phyloP scores from a whole-genome alignment of 352 stramenopile species.

The Globisporangium polare region DNA sequence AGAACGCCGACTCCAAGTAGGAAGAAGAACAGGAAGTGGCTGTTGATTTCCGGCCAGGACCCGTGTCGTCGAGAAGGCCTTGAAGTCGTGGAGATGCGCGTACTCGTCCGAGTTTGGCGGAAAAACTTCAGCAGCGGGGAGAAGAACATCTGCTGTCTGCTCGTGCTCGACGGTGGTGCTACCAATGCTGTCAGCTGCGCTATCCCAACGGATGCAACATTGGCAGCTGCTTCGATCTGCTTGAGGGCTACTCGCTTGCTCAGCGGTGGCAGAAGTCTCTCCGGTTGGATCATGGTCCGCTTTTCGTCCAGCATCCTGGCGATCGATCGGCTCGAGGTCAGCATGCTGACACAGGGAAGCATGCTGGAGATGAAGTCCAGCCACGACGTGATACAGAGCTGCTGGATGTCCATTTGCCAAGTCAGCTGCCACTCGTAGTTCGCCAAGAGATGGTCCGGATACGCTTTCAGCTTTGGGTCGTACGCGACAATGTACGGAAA shows the following conservation, averaged over 20 bases:
- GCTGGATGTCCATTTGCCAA: constrained; percentile 13
- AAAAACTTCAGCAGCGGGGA: neutral
- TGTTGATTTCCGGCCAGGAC: neutral
- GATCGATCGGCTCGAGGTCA: constrained; percentile 9
- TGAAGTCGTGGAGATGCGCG: neutral
- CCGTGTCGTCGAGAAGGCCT: neutral
- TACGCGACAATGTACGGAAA: constrained; percentile 17
- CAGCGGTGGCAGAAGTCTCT: neutral
- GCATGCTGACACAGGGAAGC: constrained; percentile 10
- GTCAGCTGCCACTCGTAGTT: constrained; percentile 4
- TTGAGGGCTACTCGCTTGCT: constrained; percentile 2
- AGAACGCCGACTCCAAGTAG: constrained; percentile 1
- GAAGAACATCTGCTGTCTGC: neutral
- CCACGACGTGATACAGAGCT: constrained; percentile 9
- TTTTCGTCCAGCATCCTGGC: constrained; percentile 11
- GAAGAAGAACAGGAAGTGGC: constrained; percentile 4
- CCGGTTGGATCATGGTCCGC: neutral
- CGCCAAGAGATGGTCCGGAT: neutral
- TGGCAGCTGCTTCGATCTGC: neutral
- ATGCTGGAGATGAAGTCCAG: constrained; percentile 9
- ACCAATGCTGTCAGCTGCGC: neutral
- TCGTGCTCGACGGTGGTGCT: neutral
- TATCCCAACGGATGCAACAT: neutral
- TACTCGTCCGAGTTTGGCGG: neutral
- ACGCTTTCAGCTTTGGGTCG: neutral